Conservation (phyloP, 495 filamentous ascomycete genomes). For the Penicillium pancosmium region DNA sequence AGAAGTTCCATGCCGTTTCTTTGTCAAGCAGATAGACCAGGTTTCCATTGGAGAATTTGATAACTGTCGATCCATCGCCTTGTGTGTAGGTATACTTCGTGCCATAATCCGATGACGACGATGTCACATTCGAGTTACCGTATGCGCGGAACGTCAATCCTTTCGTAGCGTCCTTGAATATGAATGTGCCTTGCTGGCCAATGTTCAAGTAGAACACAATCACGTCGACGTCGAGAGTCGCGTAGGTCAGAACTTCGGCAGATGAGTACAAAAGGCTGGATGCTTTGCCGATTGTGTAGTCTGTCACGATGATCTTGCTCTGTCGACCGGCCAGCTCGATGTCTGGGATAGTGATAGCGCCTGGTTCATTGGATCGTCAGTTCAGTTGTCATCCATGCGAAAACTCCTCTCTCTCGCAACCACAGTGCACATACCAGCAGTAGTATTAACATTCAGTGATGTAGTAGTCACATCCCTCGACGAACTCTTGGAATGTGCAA, state of each 20-base stretch:
- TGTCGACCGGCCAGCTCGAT: constrained; percentile 69
- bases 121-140: constrained; percentile 41
- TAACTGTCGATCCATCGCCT: constrained; percentile 40
- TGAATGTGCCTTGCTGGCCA: constrained; percentile 59
- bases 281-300: constrained; percentile 61
- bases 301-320: constrained; percentile 70
- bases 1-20: constrained; percentile 53
- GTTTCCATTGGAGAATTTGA: constrained; percentile 53
- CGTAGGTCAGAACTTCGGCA: constrained; percentile 68
- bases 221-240: constrained; percentile 38
- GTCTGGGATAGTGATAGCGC: constrained; percentile 57
- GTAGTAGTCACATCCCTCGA: constrained; percentile 55
- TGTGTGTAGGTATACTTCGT: constrained; percentile 42
- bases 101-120: constrained; percentile 50
- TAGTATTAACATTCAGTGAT: constrained; percentile 59
- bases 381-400: background rate
- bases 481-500: constrained; percentile 61
- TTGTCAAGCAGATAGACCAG: constrained; percentile 56
- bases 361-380: constrained; percentile 5
- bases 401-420: background rate
- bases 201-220: constrained; percentile 69
- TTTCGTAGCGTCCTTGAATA: constrained; percentile 44
- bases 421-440: constrained; percentile 41
- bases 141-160: constrained; percentile 48
- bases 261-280: constrained; percentile 67